These are phyloP conservation scores for Lasiosphaeria ovina DNA, from an alignment of 495 filamentous ascomycete species.

Conservation along the genomic window DNA sequence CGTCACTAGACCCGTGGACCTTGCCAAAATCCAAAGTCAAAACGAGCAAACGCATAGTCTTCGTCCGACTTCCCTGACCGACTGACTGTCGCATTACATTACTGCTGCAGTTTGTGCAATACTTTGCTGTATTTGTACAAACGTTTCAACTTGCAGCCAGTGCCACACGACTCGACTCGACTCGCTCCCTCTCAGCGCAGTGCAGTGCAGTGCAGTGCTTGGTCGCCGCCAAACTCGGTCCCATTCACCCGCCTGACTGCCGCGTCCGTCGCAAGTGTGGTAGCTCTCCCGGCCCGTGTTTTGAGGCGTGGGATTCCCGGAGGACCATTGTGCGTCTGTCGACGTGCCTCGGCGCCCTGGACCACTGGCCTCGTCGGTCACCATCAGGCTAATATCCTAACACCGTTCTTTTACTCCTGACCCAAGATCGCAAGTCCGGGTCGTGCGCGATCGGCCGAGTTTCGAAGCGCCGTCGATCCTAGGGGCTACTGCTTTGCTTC, in stretches of 20 bases:
- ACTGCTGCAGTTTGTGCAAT: neutral
- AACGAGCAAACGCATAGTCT: no score
- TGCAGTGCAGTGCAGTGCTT: constrained; percentile 7
- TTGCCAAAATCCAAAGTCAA: no score
- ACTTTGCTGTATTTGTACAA: constrained; percentile 1
- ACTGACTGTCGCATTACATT: constrained; percentile 1
- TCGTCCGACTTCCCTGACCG: no score
- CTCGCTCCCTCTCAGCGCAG: neutral
- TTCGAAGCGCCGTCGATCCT: constrained; percentile 23
- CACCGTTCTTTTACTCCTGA: constrained; percentile 19
- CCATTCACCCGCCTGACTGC: constrained; percentile 22
- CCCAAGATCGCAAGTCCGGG: constrained; percentile 18
- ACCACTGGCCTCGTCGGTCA: constrained; percentile 1
- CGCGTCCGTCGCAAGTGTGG: constrained; percentile 15
- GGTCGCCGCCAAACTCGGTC: constrained; percentile 14
- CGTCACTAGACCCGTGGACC: no score
- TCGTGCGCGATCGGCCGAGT: constrained; percentile 27
- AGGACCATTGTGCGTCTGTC: constrained; percentile 5
- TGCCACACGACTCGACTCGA: neutral
- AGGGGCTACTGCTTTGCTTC: constrained; percentile 7
- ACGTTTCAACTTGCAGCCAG: neutral
- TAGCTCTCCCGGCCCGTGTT: constrained; percentile 12
- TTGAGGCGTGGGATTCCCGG: constrained; percentile 3
- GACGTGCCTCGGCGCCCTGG: constrained; percentile 1
- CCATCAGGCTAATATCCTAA: constrained; percentile 28